phyloP scores from a whole-genome alignment of 306 rosid genomes.

The Luffa acutangula region DNA sequence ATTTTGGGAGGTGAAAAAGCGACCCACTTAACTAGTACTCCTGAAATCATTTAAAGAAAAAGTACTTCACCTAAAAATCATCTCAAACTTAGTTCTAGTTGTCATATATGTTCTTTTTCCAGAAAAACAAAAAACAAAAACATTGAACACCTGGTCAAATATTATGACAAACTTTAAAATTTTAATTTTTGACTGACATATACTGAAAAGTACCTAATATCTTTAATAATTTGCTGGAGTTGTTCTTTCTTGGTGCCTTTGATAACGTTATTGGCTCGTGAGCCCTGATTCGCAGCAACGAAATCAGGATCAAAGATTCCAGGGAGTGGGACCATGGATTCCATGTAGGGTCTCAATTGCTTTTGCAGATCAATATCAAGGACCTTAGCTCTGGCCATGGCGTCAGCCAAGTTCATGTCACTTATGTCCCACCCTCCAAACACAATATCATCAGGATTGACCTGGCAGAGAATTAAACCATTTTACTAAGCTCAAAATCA shows the following conservation, averaged over 20 bases:
- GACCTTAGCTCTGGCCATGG: conserved; percentile 89
- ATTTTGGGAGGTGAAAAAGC: not conserved
- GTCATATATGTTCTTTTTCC: not conserved
- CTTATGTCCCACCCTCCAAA: conserved; percentile 99
- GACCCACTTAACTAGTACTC: not conserved
- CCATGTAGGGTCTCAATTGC: conserved; percentile 95
- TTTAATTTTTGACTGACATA: not conserved
- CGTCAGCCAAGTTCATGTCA: conserved; percentile 88
- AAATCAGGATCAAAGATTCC: conserved; percentile 89
- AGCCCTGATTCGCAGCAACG: conserved; percentile 91
- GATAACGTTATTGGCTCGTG: conserved; percentile 81
- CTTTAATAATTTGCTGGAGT: conserved; percentile 62
- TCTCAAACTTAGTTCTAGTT: not conserved
- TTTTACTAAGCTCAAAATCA: not conserved
- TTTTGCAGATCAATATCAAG: conserved; percentile 94
- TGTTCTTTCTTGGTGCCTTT: conserved; percentile 88
- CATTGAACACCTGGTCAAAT: not conserved
- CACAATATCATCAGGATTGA: conserved; percentile 88
- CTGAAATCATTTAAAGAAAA: not conserved
- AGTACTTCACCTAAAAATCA: not conserved
- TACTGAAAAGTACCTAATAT: conserved; percentile 42
- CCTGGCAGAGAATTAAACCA: conserved; percentile 29
- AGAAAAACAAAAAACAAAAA: not conserved
- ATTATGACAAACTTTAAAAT: not conserved
- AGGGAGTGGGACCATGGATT: conserved; percentile 92